Percentiles rank a stretch among this genome's conserved stretches.
These are phyloP conservation scores for Dothidotthia symphoricarpi DNA, from an alignment of 2,329 filamentous ascomycete species.

Conservation along the genomic window DNA sequence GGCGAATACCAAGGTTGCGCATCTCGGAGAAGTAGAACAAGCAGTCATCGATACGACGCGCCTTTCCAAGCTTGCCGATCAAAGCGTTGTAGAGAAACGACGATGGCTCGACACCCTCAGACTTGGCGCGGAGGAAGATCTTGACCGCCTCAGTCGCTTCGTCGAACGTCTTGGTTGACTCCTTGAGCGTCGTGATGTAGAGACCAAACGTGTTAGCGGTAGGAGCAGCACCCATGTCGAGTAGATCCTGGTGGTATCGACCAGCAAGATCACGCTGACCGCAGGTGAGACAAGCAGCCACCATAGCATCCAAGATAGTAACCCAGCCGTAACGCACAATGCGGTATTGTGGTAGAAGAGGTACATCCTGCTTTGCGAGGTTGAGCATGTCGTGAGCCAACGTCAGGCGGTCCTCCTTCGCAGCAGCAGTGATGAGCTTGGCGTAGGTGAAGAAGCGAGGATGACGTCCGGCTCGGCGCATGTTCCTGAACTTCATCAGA, in stretches of 20 bases:
- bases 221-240: slow-evolving; percentile 85
- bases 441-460: slow-evolving; percentile 95
- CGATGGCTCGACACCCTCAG: slow-evolving; percentile 90
- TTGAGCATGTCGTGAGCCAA: slow-evolving; percentile 81
- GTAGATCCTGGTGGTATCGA: slow-evolving; percentile 85
- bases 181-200: slow-evolving; percentile 98
- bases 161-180: slow-evolving; percentile 95
- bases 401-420: slow-evolving; percentile 78
- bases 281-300: slow-evolving; percentile 81
- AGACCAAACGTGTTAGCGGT: slow-evolving; percentile 97
- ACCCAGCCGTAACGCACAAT: slow-evolving; percentile 94
- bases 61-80: slow-evolving; percentile 97
- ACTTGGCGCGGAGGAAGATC: slow-evolving; percentile 91
- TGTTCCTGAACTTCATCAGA: slow-evolving; percentile 81
- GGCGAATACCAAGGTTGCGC: slow-evolving; percentile 87
- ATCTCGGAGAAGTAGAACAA: slow-evolving; percentile 98
- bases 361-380: slow-evolving; percentile 87
- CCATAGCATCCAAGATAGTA: slow-evolving; percentile 93
- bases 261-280: slow-evolving; percentile 78
- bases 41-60: slow-evolving; percentile 95
- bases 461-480: slow-evolving; percentile 86
- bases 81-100: slow-evolving; percentile 98
- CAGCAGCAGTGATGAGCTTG: slow-evolving; percentile 87
- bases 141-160: slow-evolving; percentile 95
- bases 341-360: slow-evolving; percentile 77